Conservation (phyloP, 1,284 basidiomycete genomes). For the Rhizoctonia solani region DNA sequence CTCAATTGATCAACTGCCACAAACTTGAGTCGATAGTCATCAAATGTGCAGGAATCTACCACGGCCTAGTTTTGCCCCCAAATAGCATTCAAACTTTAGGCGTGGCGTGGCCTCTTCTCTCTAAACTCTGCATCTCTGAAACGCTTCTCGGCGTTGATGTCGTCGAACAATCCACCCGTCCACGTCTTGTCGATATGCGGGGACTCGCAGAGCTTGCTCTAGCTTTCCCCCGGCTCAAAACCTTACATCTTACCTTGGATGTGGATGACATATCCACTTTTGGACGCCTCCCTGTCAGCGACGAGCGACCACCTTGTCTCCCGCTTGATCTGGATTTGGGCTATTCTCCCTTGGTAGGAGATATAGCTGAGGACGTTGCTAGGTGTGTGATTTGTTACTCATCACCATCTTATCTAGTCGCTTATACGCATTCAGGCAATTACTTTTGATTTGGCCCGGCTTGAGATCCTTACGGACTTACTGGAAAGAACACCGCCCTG, state of each 20-base stretch:
- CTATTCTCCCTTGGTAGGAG: conserved; percentile 1
- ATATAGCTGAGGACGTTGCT: neutral
- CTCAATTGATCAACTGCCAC: conserved; percentile 3
- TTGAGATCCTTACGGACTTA: conserved; percentile 4
- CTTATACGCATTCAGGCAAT: neutral
- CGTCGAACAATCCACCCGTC: conserved; percentile 1
- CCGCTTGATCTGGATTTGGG: conserved; percentile 11
- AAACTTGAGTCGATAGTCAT: conserved; percentile 1
- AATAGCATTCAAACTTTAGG: neutral
- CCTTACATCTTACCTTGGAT: conserved; percentile 7
- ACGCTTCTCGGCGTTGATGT: conserved; percentile 8
- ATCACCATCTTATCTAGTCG: neutral
- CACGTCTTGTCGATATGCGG: neutral
- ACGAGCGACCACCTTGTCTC: neutral
- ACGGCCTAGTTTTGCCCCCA: neutral
- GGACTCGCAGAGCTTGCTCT: neutral
- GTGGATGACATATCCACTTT: neutral
- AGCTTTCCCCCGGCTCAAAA: neutral
- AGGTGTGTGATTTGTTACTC: neutral
- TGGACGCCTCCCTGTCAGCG: neutral
- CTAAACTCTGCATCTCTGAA: conserved; percentile 8
- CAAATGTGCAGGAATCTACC: conserved; percentile 12
- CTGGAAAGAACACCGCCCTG: conserved; percentile 4
- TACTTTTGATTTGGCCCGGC: conserved; percentile 8
- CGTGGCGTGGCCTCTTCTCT: neutral